A percentile compares a stretch with the other conserved stretches of the same genome.
phyloP scores from a whole-genome alignment of 306 rosid species.

The Dryas alaskensis region DNA sequence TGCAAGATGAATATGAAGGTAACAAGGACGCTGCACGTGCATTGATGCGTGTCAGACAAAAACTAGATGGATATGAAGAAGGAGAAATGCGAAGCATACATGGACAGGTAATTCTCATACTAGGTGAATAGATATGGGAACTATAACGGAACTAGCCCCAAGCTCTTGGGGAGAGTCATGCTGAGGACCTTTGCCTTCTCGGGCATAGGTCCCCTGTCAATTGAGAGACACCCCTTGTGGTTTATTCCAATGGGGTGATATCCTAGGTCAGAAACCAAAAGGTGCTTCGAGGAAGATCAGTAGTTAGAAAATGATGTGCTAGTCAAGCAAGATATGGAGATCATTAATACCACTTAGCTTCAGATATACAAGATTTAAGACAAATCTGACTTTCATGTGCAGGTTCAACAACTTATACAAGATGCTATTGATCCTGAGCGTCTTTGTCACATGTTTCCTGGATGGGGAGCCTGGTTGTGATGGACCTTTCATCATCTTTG shows the following conservation, averaged over 20 bases:
- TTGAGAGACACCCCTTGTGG: background rate
- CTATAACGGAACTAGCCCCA: background rate
- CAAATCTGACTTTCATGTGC: slow-evolving; percentile 21
- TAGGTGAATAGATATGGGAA: background rate
- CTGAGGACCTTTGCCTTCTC: background rate
- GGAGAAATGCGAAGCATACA: slow-evolving; percentile 88
- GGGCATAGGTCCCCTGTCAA: background rate
- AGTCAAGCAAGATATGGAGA: background rate
- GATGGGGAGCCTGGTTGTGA: slow-evolving; percentile 95
- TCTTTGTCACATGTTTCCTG: slow-evolving; percentile 83
- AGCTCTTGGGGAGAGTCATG: no score
- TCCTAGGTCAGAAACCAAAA: no score
- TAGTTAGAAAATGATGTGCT: background rate
- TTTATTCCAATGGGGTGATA: no score
- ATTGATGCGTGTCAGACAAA: slow-evolving; percentile 86
- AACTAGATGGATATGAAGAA: slow-evolving; percentile 91
- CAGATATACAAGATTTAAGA: slow-evolving; percentile 6
- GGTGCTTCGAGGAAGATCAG: background rate
- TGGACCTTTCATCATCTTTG: slow-evolving; percentile 3
- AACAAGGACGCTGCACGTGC: slow-evolving; percentile 96
- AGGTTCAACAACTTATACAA: slow-evolving; percentile 93
- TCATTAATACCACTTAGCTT: background rate
- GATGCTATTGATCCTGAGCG: slow-evolving; percentile 92
- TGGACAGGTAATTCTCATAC: slow-evolving; percentile 65
- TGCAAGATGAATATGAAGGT: slow-evolving; percentile 71